Evolutionary conservation across 1,284 basidiomycete genomes (phyloP).

Genomic region (Fomitopsis palustris): DNA sequence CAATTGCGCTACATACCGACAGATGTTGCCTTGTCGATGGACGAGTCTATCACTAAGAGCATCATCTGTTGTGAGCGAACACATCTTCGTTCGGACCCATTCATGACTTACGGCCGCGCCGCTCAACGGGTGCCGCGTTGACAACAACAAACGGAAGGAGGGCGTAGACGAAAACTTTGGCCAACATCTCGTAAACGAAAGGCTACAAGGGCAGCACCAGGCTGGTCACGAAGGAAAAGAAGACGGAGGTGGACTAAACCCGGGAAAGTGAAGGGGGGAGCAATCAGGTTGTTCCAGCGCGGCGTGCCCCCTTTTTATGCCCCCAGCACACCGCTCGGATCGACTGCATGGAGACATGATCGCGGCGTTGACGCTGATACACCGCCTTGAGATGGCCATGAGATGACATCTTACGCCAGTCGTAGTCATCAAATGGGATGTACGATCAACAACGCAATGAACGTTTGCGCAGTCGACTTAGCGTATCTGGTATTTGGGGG

Average conservation of each 20-base stretch:
- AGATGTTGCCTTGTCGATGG: constrained; percentile 8
- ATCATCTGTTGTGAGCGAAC: neutral
- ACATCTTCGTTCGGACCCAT: neutral
- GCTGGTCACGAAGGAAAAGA: constrained; percentile 13
- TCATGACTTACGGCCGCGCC: constrained; percentile 10
- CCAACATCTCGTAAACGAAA: constrained; percentile 13
- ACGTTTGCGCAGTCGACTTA: neutral
- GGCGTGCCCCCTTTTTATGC: constrained; percentile 2
- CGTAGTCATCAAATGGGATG: neutral
- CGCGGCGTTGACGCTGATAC: neutral
- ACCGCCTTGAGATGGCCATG: neutral
- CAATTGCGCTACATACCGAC: constrained; percentile 4
- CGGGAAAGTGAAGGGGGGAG: constrained; percentile 12
- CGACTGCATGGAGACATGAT: neutral
- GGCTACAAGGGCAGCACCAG: constrained; percentile 17
- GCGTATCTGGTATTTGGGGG: too few relatives aligned
- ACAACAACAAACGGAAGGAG: constrained; percentile 13
- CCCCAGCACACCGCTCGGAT: neutral
- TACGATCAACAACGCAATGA: neutral
- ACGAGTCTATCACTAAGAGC: constrained; percentile 8
- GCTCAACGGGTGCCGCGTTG: constrained; percentile 9
- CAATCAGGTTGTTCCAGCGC: constrained; percentile 1
- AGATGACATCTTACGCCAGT: neutral
- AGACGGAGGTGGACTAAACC: constrained; percentile 13
- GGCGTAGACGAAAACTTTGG: constrained; percentile 16